A percentile compares a stretch with the other conserved stretches of the same genome.
Evolutionary conservation across 306 rosid species (phyloP).

Genomic region (Arachis hypogaea): DNA sequence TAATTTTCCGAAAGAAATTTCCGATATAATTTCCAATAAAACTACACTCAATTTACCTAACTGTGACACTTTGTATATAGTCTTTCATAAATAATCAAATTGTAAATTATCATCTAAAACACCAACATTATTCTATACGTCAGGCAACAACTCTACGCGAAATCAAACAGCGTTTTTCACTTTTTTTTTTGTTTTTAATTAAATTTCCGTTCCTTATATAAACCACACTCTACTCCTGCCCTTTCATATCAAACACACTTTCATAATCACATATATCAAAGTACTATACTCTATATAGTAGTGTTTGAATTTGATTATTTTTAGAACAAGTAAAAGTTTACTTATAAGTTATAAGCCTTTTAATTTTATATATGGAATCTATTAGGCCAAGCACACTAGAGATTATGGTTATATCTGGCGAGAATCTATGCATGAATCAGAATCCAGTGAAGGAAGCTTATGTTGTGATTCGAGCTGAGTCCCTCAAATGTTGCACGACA

Average conservation of each 20-base stretch:
- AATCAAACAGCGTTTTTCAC: neutral
- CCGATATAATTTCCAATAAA: neutral
- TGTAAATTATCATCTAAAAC: neutral
- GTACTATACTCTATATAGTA: neutral
- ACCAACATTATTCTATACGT: neutral
- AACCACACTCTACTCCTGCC: neutral
- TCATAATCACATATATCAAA: neutral
- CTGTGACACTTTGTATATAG: neutral
- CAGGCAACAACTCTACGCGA: neutral
- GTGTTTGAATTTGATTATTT: neutral
- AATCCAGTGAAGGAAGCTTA: slow-evolving; percentile 44
- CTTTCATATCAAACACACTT: neutral
- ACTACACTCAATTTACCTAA: neutral
- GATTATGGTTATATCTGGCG: slow-evolving; percentile 51
- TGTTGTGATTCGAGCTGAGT: slow-evolving; percentile 40
- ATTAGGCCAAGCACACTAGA: slow-evolving; percentile 36
- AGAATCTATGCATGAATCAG: slow-evolving; percentile 37
- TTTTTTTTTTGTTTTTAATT: neutral
- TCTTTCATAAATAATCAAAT: neutral
- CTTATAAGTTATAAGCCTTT: too few relatives aligned
- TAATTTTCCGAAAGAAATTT: slow-evolving; percentile 2
- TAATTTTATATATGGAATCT: too few relatives aligned
- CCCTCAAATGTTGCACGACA: slow-evolving; percentile 23
- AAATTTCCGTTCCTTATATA: neutral
- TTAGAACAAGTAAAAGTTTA: too few relatives aligned